These are phyloP conservation scores for Tetrahymena malaccensis DNA, from an alignment of 73 alveolate genomes.

Conservation along the genomic window DNA sequence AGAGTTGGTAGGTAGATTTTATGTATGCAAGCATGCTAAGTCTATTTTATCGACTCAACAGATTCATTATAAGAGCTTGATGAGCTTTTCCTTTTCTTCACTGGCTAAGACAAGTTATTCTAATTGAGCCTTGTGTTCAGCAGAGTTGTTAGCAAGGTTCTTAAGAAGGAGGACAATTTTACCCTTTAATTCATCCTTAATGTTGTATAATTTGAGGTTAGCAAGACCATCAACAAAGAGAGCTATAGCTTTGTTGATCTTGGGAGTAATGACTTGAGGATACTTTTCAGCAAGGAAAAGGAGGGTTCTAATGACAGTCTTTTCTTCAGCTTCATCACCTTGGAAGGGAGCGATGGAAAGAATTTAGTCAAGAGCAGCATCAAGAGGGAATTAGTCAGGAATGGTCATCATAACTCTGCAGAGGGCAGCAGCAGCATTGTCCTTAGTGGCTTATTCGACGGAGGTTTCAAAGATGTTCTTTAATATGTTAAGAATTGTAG, in stretches of 20 bases:
- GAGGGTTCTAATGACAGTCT: slow-evolving; percentile 23
- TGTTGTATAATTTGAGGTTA: background rate
- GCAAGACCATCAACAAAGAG: slow-evolving; percentile 17
- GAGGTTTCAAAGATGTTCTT: background rate
- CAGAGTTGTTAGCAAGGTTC: background rate
- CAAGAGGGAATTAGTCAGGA: slow-evolving; percentile 33
- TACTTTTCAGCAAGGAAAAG: slow-evolving; percentile 14
- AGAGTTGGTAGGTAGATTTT: background rate
- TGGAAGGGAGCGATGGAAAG: slow-evolving; percentile 3
- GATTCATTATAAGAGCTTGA: background rate
- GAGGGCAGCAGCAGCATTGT: slow-evolving; percentile 41
- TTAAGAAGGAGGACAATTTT: background rate
- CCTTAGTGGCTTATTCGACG: slow-evolving; percentile 9
- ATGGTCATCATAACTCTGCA: slow-evolving; percentile 40
- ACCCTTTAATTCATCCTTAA: background rate
- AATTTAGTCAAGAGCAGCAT: slow-evolving; percentile 13
- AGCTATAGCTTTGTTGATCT: slow-evolving; percentile 4
- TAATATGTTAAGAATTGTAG: background rate
- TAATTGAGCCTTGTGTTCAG: background rate
- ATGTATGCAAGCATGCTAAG: background rate
- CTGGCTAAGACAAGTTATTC: background rate
- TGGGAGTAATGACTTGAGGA: slow-evolving; percentile 20
- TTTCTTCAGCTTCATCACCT: slow-evolving; percentile 37
- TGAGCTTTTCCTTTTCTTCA: background rate
- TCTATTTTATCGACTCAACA: background rate